These are phyloP conservation scores for Megacollybia marginata DNA, from an alignment of 768 basidiomycete genomes.

Conservation along the genomic window DNA sequence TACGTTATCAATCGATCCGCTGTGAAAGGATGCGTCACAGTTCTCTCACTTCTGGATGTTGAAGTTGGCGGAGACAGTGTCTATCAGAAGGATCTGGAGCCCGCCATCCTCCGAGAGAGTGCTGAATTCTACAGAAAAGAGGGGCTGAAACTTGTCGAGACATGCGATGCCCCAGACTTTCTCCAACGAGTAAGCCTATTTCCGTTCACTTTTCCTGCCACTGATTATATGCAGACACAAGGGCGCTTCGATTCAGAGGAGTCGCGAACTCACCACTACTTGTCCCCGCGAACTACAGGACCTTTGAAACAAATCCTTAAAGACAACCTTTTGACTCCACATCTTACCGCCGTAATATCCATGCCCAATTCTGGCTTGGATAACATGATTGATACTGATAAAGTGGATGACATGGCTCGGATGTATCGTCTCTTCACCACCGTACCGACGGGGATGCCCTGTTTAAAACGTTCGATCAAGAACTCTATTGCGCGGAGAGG, in stretches of 20 bases:
- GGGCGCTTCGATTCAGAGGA: conserved; percentile 76
- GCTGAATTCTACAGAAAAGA: conserved; percentile 74
- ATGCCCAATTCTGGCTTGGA: conserved; percentile 84
- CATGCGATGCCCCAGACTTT: conserved; percentile 78
- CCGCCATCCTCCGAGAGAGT: conserved; percentile 70
- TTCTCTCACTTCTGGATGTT: conserved; percentile 63
- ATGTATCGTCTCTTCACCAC: conserved; percentile 69
- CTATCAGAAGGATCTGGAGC: conserved; percentile 83
- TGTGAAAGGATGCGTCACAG: conserved; percentile 82
- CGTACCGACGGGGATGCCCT: conserved; percentile 60
- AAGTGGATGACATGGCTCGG: conserved; percentile 66
- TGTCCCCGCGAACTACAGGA: conserved; percentile 64
- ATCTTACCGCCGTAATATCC: conserved; percentile 66
- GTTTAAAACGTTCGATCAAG: conserved; percentile 60
- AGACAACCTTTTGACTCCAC: conserved; percentile 66
- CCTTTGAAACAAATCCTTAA: conserved; percentile 74
- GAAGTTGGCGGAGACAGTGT: conserved; percentile 46
- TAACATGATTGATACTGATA: conserved; percentile 78
- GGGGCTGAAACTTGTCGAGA: conserved; percentile 59
- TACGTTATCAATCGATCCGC: conserved; percentile 87
- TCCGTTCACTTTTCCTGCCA: not conserved
- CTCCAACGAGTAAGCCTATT: conserved; percentile 49
- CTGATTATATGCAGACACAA: conserved; percentile 54
- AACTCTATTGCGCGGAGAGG: conserved; percentile 70
- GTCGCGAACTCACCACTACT: conserved; percentile 77